phyloP scores from a whole-genome alignment of 352 stramenopile genomes.

The Phytophthora cajani region DNA sequence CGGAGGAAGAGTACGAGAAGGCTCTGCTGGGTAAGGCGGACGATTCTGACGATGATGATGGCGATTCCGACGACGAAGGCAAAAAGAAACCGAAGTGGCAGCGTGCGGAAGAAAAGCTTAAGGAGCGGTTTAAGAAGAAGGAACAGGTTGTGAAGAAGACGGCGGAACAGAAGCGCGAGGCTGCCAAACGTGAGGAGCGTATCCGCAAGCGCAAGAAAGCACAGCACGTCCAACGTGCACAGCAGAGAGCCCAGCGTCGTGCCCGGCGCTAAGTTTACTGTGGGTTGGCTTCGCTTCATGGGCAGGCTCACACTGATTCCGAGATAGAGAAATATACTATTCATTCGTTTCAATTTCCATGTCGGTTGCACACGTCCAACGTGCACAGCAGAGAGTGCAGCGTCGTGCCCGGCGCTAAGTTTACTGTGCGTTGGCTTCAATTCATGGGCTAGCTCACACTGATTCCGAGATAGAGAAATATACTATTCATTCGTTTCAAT shows the following conservation, averaged over 20 bases:
- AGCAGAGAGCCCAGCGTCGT: slow-evolving; percentile 59
- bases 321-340: slow-evolving; percentile 45
- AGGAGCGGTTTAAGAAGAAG: slow-evolving; percentile 89
- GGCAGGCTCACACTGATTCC: slow-evolving; percentile 6
- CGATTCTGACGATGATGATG: slow-evolving; percentile 41
- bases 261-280: slow-evolving; percentile 33
- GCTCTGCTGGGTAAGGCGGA: slow-evolving; percentile 65
- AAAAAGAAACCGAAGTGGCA: slow-evolving; percentile 75
- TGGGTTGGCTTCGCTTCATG: slow-evolving; percentile 2
- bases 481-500: slow-evolving; percentile 36
- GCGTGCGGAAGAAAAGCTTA: slow-evolving; percentile 66
- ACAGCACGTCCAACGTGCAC: slow-evolving; percentile 68
- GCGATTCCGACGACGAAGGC: slow-evolving; percentile 35
- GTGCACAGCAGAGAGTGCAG: slow-evolving; percentile 62
- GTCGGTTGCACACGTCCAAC: slow-evolving; percentile 77
- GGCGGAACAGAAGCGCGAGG: slow-evolving; percentile 72
- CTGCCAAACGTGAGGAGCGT: slow-evolving; percentile 78
- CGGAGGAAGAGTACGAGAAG: slow-evolving; percentile 93
- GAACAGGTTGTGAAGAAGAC: slow-evolving; percentile 79
- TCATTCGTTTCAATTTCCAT: slow-evolving; percentile 23
- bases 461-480: slow-evolving; percentile 37
- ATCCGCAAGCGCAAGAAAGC: slow-evolving; percentile 86
- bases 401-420: slow-evolving; percentile 39
- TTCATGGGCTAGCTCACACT: background rate
- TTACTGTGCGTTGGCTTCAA: slow-evolving; percentile 10